Base-by-base conservation (phyloP, 1,284 basidiomycete genomes). In the Gymnopus androsaceus region DNA sequence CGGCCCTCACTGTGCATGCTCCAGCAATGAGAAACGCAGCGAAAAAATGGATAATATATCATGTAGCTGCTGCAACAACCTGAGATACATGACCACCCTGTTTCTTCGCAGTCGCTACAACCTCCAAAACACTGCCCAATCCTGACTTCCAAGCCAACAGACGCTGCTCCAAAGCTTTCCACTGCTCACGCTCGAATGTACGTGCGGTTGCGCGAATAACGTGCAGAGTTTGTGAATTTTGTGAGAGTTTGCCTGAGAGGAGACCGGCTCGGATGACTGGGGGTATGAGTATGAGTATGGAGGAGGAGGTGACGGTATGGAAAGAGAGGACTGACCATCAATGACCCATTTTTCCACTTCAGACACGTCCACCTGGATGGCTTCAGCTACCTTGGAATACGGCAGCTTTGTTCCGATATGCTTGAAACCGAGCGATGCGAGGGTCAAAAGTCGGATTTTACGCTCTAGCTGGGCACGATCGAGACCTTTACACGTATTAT, bases 321-420 rank as follows among this genome's bases (percentile, higher is more conserved):
- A 11, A 23, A 30, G 25, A 33, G 33, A 19, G n/a, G 17, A 41
- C 19, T 23, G 14, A 94, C 94, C 90, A 71, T 96, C 94, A 64
- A 96, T 96, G 49, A 90, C 87, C 93, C 92, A 96, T 66, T 84
- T 86, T 70, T 97, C 95, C 27, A 97, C 92, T 57, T 93, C 80
- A 28, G 79, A 75, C 23, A 74, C 65, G 36, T 87, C 81, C 11
- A 95, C 81, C 58, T 87, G 81, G 42, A 96, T 73, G 7, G 83
- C 79, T 12, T 83, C 74, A 1, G 90, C 87, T 52, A 96, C 83
- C 63, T 83, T 82, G 17, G 83, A 68, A 71, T 97, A 97, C 0
- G 86, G 71, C 14, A 97, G 75, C 64, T 90, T 85, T 53, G 86
- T 83, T 19, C 92, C 89, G 47, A 93, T 78, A 61, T 91, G 83